A percentile compares a stretch with the other conserved stretches of the same genome.
Conservation (phyloP, 768 basidiomycete genomes). For the Leucosporidium creatinivorum region DNA sequence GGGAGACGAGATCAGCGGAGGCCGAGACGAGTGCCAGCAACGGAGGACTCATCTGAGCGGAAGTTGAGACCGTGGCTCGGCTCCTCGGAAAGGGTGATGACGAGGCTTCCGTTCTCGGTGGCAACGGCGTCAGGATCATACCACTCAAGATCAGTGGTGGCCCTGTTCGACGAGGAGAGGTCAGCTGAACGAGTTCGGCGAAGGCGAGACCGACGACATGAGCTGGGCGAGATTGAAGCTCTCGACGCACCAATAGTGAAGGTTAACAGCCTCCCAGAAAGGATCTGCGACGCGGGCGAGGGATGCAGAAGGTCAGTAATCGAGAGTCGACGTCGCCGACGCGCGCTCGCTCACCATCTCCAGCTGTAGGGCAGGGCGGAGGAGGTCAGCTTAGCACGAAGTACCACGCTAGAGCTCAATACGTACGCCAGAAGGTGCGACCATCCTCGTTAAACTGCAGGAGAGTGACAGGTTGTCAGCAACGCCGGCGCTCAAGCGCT, state of each 20-base stretch:
- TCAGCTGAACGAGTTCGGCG: background rate
- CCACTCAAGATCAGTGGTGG: slow-evolving; percentile 39
- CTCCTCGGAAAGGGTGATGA: slow-evolving; percentile 21
- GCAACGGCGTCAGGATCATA: slow-evolving; percentile 44
- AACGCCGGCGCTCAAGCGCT: background rate
- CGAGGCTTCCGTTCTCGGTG: slow-evolving; percentile 41
- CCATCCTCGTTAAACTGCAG: slow-evolving; percentile 59
- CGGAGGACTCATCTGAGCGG: too few relatives aligned
- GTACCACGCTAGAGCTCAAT: too few relatives aligned
- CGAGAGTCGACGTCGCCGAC: background rate
- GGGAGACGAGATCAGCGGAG: too few relatives aligned
- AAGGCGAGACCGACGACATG: too few relatives aligned
- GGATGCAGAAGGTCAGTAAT: background rate
- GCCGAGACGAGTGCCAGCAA: too few relatives aligned
- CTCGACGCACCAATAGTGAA: background rate
- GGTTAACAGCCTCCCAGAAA: slow-evolving; percentile 47
- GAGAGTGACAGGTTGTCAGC: background rate
- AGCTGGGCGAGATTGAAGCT: too few relatives aligned
- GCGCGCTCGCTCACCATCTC: background rate
- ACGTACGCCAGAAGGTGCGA: slow-evolving; percentile 56
- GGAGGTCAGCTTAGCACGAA: too few relatives aligned
- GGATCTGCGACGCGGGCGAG: slow-evolving; percentile 42
- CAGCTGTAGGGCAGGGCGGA: too few relatives aligned
- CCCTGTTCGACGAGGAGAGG: slow-evolving; percentile 41
- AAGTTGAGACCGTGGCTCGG: slow-evolving; percentile 28